phyloP scores from a whole-genome alignment of 495 filamentous ascomycete species.

The Hyphodiscus hymeniophilus region DNA sequence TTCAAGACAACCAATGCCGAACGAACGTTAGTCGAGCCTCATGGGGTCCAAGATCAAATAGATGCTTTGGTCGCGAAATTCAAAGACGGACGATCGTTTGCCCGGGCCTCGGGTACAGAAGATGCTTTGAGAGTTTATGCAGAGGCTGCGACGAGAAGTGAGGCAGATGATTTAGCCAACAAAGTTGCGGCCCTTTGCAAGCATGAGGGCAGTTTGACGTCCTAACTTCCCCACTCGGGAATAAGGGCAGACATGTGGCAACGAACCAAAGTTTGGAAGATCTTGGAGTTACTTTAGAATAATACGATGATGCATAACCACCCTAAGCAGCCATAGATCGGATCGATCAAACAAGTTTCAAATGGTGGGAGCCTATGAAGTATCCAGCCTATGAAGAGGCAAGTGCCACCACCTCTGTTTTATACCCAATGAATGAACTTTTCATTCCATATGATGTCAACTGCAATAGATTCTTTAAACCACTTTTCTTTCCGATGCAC shows the following conservation, averaged over 20 bases:
- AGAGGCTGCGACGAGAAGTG: conserved; percentile 79
- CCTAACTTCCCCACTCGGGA: background rate
- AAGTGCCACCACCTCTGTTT: too few relatives aligned
- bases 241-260: background rate
- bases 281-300: too few relatives aligned
- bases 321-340: too few relatives aligned
- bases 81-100: conserved; percentile 83
- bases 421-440: too few relatives aligned
- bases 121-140: conserved; percentile 95
- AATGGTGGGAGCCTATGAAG: too few relatives aligned
- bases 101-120: conserved; percentile 87
- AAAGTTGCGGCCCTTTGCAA: conserved; percentile 69
- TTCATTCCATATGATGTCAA: too few relatives aligned
- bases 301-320: too few relatives aligned
- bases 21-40: conserved; percentile 71
- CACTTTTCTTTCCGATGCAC: too few relatives aligned
- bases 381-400: too few relatives aligned
- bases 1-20: conserved; percentile 91
- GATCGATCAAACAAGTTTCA: too few relatives aligned
- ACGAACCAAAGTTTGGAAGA: too few relatives aligned
- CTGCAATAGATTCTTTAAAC: too few relatives aligned
- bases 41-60: conserved; percentile 73
- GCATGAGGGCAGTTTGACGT: conserved; percentile 17
- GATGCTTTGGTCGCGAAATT: conserved; percentile 83
- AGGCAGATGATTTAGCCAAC: conserved; percentile 79